Conservation (phyloP, 2,329 filamentous ascomycete genomes). For the Annulohypoxylon truncatum region DNA sequence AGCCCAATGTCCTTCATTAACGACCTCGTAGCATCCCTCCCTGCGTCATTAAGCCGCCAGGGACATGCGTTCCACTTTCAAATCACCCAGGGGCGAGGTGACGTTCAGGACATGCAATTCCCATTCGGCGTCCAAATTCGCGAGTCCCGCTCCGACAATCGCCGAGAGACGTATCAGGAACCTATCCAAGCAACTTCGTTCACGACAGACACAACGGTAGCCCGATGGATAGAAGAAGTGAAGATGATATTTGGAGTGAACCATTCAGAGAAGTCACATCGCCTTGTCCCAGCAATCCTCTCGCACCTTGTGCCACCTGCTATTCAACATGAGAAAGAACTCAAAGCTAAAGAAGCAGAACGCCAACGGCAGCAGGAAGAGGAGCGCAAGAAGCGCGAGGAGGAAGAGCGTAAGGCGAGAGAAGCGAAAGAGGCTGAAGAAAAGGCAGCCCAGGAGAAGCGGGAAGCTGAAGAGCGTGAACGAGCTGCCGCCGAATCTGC, state of each 20-base stretch:
- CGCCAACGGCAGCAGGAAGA: conserved; percentile 66
- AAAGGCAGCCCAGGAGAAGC: conserved; percentile 72
- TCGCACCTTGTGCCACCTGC: conserved; percentile 84
- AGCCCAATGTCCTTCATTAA: conserved; percentile 67
- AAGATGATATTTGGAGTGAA: conserved; percentile 82
- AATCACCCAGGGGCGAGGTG: conserved; percentile 62
- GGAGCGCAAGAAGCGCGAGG: conserved; percentile 70
- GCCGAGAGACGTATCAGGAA: conserved; percentile 66
- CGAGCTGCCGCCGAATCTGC: conserved; percentile 67
- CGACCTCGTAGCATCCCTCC: conserved; percentile 67
- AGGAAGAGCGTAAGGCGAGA: conserved; percentile 72
- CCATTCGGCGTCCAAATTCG: conserved; percentile 51
- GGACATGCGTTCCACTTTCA: conserved; percentile 70
- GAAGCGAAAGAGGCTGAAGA: conserved; percentile 81
- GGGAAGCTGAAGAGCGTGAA: conserved; percentile 76
- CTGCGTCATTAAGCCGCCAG: conserved; percentile 58
- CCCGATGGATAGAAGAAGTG: conserved; percentile 90
- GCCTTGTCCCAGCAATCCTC: conserved; percentile 76
- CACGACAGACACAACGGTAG: conserved; percentile 74
- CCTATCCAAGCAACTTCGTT: conserved; percentile 83
- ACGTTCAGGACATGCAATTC: conserved; percentile 63
- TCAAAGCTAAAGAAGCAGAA: conserved; percentile 69
- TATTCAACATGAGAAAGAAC: conserved; percentile 81
- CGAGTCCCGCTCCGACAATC: conserved; percentile 59
- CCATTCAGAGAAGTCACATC: conserved; percentile 75